Conservation (phyloP, 139 green algal genomes). For the Spirogloea muscicola region DNA sequence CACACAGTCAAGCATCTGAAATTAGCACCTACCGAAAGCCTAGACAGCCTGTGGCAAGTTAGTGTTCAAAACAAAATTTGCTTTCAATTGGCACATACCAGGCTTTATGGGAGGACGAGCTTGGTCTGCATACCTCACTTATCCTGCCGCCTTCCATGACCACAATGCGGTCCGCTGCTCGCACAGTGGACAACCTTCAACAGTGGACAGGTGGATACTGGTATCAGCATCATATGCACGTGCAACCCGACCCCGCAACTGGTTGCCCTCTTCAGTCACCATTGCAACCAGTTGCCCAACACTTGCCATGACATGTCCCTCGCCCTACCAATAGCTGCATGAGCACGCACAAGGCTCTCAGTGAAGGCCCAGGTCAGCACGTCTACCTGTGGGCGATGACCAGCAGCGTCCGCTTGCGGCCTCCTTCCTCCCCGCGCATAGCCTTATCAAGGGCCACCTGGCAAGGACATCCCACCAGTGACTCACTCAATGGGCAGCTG, state of each 20-base stretch:
- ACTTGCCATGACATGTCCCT: too few relatives aligned
- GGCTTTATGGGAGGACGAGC: constrained; percentile 31
- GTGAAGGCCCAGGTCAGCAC: too few relatives aligned
- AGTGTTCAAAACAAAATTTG: too few relatives aligned
- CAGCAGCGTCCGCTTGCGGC: constrained; percentile 63
- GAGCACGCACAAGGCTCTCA: too few relatives aligned
- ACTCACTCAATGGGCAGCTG: too few relatives aligned
- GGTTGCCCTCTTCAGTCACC: neutral
- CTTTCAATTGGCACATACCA: too few relatives aligned
- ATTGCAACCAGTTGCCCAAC: neutral
- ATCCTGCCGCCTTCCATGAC: constrained; percentile 60
- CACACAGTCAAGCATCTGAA: too few relatives aligned
- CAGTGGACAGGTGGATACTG: neutral
- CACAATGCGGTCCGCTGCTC: constrained; percentile 73
- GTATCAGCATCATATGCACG: neutral
- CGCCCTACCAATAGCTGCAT: too few relatives aligned
- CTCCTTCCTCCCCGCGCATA: constrained; percentile 26
- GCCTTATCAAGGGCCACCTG: constrained; percentile 22
- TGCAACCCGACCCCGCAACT: neutral
- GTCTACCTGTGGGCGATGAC: constrained; percentile 77
- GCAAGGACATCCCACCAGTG: too few relatives aligned
- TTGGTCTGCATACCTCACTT: constrained; percentile 22
- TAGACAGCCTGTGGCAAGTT: too few relatives aligned
- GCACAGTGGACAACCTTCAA: constrained; percentile 69
- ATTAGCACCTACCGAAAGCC: too few relatives aligned